Conservation (phyloP, 805 yeast genomes). For the Wickerhamiella parazyma region DNA sequence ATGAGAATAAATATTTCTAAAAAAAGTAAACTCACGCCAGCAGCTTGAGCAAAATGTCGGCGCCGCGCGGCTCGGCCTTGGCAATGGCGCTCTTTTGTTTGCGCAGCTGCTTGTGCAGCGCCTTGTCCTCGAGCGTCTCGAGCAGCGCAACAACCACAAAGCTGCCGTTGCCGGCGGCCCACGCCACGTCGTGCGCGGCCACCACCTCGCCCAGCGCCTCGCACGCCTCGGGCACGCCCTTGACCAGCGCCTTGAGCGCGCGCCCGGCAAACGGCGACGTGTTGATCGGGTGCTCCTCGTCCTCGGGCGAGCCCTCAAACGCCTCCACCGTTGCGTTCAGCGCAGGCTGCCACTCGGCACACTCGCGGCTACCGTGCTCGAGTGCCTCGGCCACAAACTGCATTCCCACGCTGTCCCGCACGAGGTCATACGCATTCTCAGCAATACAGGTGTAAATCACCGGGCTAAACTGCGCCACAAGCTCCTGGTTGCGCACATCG, state of each 20-base stretch:
- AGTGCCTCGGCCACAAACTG: constrained; percentile 71
- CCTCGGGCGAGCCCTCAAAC: constrained; percentile 48
- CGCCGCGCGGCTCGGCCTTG: constrained; percentile 25
- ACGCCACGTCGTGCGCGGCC: constrained; percentile 39
- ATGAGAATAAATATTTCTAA: not conserved
- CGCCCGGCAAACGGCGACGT: constrained; percentile 17
- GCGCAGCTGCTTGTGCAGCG: constrained; percentile 41
- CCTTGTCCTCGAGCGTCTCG: constrained; percentile 44
- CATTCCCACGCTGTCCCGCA: constrained; percentile 48
- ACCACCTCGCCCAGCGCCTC: constrained; percentile 38
- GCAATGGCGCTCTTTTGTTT: constrained; percentile 20
- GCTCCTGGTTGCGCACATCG: constrained; percentile 58
- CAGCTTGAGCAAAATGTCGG: constrained; percentile 22
- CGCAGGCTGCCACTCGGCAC: constrained; percentile 26
- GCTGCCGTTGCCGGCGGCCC: constrained; percentile 64
- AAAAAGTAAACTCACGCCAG: constrained; percentile 9
- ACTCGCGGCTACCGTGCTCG: constrained; percentile 37
- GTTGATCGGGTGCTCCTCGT: constrained; percentile 48
- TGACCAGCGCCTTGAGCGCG: constrained; percentile 16
- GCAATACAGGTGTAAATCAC: constrained; percentile 42
- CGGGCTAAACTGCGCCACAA: constrained; percentile 53
- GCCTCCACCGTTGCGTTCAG: constrained; percentile 41
- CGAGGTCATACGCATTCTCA: constrained; percentile 37
- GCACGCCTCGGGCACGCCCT: constrained; percentile 33
- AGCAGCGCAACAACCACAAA: constrained; percentile 71